phyloP scores from a whole-genome alignment of 1,284 basidiomycete genomes.

The Thecaphora thlaspeos region DNA sequence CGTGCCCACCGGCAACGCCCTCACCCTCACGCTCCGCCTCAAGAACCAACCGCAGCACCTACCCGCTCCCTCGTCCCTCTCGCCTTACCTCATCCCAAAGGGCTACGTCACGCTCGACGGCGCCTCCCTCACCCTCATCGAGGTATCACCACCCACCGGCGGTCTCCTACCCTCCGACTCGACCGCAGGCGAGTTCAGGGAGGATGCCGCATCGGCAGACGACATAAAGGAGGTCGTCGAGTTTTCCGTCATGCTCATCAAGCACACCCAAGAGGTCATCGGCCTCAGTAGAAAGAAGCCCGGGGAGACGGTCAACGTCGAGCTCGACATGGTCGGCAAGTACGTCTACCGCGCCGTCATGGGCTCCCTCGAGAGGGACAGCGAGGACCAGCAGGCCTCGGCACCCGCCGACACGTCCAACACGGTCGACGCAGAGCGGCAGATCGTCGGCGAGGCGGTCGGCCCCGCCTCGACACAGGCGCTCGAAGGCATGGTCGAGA shows the following conservation, averaged over 20 bases:
- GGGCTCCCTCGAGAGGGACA: constrained; percentile 32
- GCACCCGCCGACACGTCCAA: constrained; percentile 1
- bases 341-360: constrained; percentile 52
- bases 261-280: constrained; percentile 56
- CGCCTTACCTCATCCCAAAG: constrained; percentile 89
- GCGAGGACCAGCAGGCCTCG: constrained; percentile 13
- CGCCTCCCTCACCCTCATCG: constrained; percentile 85
- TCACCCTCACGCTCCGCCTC: constrained; percentile 74
- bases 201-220: constrained; percentile 14
- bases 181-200: constrained; percentile 25
- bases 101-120: constrained; percentile 95
- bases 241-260: constrained; percentile 57
- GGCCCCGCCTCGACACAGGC: constrained; percentile 25
- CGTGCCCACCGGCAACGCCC: constrained; percentile 77
- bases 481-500: constrained; percentile 36
- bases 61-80: constrained; percentile 69
- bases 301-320: constrained; percentile 53
- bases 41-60: constrained; percentile 34
- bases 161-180: constrained; percentile 41
- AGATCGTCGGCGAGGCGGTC: constrained; percentile 11
- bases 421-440: constrained; percentile 23
- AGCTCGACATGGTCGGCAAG: constrained; percentile 57
- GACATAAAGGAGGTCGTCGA: constrained; percentile 46
- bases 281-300: constrained; percentile 49
- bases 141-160: constrained; percentile 62